Conservation (phyloP, 1,139 yeast species). For the Pichiaceae sp. region DNA sequence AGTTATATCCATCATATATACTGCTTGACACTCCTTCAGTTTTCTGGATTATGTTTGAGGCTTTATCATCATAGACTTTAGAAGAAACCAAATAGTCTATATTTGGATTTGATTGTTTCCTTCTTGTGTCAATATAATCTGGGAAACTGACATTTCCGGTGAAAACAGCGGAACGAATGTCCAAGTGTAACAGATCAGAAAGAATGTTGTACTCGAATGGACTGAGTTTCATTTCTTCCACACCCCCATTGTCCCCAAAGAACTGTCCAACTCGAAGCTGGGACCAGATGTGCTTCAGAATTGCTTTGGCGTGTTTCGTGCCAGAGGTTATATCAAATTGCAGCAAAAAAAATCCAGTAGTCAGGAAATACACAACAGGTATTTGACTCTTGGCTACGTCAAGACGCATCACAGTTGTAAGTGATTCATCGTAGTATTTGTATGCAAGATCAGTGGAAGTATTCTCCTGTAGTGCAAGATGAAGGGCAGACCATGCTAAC, state of each 20-base stretch:
- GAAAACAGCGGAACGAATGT: constrained; percentile 6
- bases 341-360: constrained; percentile 5
- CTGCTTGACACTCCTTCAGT: neutral
- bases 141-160: constrained; percentile 7
- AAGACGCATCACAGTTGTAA: constrained; percentile 3
- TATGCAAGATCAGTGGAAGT: constrained; percentile 3
- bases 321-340: constrained; percentile 7
- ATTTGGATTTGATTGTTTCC: constrained; percentile 4
- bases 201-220: constrained; percentile 5
- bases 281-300: constrained; percentile 7
- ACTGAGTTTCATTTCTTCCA: constrained; percentile 1
- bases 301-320: constrained; percentile 5
- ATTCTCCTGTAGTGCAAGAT: constrained; percentile 3
- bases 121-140: constrained; percentile 3
- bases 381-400: constrained; percentile 3
- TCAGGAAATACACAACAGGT: constrained; percentile 5
- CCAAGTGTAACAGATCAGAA: constrained; percentile 4
- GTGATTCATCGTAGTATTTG: constrained; percentile 4
- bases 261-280: constrained; percentile 4
- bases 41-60: constrained; percentile 1
- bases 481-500: constrained; percentile 7
- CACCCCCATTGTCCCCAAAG: constrained; percentile 1
- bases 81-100: constrained; percentile 4
- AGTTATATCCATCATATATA: constrained; percentile 3
- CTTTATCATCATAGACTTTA: constrained; percentile 4